Evolutionary conservation across 441 rosid genomes (phyloP), one percentile per base, ranked within the genome.

Genomic region (Adansonia gregorii): DNA sequence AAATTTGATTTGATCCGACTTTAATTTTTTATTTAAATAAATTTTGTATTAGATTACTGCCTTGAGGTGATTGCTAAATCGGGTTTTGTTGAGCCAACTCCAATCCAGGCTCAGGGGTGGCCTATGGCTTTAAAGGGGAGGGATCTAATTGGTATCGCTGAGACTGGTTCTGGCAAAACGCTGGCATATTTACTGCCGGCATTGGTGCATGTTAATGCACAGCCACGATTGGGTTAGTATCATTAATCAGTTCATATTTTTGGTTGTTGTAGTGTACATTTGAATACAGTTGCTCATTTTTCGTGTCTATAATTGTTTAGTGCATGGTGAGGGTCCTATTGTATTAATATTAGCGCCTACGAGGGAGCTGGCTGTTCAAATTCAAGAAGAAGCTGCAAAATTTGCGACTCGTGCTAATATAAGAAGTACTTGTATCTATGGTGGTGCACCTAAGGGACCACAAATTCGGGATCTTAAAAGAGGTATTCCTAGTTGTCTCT

Each of bases 101-200:
- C 99, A 0, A 96, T 96, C 78, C 98, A 96, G 81, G 87, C 98
- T 78, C 98, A 93, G 82, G 98, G 98, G 10, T 94, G 97, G 98
- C 98, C 99, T 0, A 93, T 96, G 99, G 99, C 98, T 59, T 84
- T 96, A 52, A 94, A 92, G 89, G 97, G 98, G 76, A 91, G 96
- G 79, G 98, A 94, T 86, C 77, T 96, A 74, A 82, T 96, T 77
- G 99, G 98, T 48, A 94, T 96, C 79, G 98, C 98, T 4, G 98
- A 94, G 91, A 94, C 98, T 48, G 98, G 98, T 76, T 96, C 98
- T 76, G 99, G 99, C 59, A 96, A 96, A 90, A 96, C 99, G 11
- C 78, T 94, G 88, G 95, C 99, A 4, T 96, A 94, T 87, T 81
- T 96, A 82, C 85, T 96, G 71, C 98, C 99, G 6, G 98, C 98